Percentiles rank a stretch among this genome's conserved stretches.
Conservation (phyloP, 2,329 filamentous ascomycete species). For the Colletotrichum phormii region DNA sequence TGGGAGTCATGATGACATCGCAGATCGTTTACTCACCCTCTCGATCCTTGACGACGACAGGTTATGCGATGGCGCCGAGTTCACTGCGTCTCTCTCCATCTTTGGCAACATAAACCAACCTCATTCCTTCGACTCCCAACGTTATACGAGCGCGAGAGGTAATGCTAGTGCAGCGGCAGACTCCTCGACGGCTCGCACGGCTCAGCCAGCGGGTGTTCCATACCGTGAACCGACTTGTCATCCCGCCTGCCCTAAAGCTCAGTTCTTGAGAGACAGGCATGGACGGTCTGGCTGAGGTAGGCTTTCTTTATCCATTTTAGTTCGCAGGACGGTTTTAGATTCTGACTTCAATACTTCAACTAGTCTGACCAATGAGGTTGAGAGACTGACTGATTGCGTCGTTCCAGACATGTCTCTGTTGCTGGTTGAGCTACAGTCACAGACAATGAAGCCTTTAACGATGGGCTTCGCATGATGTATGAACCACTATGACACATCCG, state of each 20-base stretch:
- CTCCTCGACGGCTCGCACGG: neutral
- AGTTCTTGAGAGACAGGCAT: conserved; percentile 19
- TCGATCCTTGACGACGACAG: neutral
- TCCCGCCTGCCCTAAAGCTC: conserved; percentile 24
- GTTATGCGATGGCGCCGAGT: neutral
- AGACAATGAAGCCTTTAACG: neutral
- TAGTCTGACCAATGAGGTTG: neutral
- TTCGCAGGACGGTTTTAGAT: neutral
- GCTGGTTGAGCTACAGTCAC: neutral
- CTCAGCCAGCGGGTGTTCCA: neutral
- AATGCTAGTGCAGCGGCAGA: neutral
- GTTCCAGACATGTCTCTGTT: neutral
- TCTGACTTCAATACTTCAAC: neutral
- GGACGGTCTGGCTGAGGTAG: conserved; percentile 42
- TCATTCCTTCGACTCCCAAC: neutral
- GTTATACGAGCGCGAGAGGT: neutral
- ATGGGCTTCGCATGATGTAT: neutral
- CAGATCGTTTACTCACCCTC: neutral
- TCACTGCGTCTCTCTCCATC: neutral
- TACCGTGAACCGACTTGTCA: conserved; percentile 39
- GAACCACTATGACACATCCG: neutral
- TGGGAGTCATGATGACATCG: neutral
- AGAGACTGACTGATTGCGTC: neutral
- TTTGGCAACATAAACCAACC: neutral
- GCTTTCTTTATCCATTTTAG: neutral